A percentile compares a stretch with the other conserved stretches of the same genome.
These are phyloP conservation scores for Fusarium subglutinans DNA, from an alignment of 2,329 filamentous ascomycete genomes.

Conservation along the genomic window DNA sequence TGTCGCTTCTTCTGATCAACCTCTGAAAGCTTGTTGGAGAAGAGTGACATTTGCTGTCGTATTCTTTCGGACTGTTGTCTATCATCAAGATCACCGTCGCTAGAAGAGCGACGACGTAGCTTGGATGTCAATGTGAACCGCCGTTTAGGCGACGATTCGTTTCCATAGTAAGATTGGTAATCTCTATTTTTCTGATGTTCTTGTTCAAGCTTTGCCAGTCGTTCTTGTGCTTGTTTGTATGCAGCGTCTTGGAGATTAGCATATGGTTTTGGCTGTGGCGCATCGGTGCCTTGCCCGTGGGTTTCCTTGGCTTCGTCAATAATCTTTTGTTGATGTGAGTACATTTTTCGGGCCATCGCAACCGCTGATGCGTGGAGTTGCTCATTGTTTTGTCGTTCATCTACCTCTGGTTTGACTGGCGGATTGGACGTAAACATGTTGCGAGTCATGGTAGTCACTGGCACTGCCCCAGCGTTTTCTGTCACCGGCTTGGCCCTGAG, in stretches of 20 bases:
- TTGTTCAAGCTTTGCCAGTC: conserved; percentile 81
- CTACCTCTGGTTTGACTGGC: conserved; percentile 74
- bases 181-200: conserved; percentile 70
- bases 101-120: conserved; percentile 71
- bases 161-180: conserved; percentile 82
- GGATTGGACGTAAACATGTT: conserved; percentile 83
- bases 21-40: conserved; percentile 73
- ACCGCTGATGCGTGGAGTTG: conserved; percentile 83
- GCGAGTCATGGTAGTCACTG: conserved; percentile 72
- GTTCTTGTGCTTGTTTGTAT: conserved; percentile 84
- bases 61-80: conserved; percentile 76
- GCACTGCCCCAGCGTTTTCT: conserved; percentile 72
- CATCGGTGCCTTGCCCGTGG: conserved; percentile 46
- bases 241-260: conserved; percentile 84
- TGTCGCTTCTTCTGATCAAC: conserved; percentile 79
- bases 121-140: conserved; percentile 64
- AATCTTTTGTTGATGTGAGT: conserved; percentile 72
- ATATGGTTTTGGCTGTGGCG: conserved; percentile 61
- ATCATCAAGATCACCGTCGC: conserved; percentile 73
- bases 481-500: conserved; percentile 56
- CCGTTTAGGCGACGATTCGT: conserved; percentile 48
- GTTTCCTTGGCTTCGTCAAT: conserved; percentile 60
- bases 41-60: conserved; percentile 79
- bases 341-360: conserved; percentile 91
- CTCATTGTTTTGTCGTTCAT: conserved; percentile 78